Percentiles rank a stretch among this genome's conserved stretches.
Evolutionary conservation across 805 yeast genomes (phyloP).

Genomic region (Yarrowia sp.): DNA sequence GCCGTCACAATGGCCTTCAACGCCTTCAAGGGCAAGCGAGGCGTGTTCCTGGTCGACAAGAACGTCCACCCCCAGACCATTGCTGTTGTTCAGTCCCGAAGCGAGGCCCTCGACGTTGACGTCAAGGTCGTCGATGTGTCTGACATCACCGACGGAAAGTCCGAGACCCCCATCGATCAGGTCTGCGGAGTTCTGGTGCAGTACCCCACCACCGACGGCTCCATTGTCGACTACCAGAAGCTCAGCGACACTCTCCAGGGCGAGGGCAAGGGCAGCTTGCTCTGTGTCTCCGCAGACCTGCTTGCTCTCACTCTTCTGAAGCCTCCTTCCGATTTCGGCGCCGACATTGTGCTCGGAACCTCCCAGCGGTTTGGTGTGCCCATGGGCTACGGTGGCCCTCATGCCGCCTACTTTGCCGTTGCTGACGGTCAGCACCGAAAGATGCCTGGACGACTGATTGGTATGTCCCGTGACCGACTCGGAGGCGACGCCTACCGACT

Average conservation of each 20-base stretch:
- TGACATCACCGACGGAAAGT: constrained; percentile 53
- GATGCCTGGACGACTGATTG: constrained; percentile 96
- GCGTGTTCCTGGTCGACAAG: constrained; percentile 72
- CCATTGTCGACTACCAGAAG: constrained; percentile 59
- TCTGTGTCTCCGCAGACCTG: constrained; percentile 89
- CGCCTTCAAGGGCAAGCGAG: constrained; percentile 68
- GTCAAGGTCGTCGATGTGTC: constrained; percentile 64
- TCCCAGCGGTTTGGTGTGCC: constrained; percentile 98
- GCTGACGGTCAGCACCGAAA: constrained; percentile 81
- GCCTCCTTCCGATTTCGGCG: constrained; percentile 85
- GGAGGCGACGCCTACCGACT: constrained; percentile 89
- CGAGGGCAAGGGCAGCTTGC: constrained; percentile 64
- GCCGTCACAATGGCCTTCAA: constrained; percentile 88
- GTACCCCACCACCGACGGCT: constrained; percentile 89
- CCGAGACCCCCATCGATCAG: constrained; percentile 50
- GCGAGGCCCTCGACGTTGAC: constrained; percentile 73
- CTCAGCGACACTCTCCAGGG: constrained; percentile 72
- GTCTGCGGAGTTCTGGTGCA: constrained; percentile 87
- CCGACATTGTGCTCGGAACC: constrained; percentile 91
- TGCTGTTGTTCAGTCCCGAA: constrained; percentile 79
- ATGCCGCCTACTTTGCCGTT: constrained; percentile 96
- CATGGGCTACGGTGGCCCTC: constrained; percentile 98
- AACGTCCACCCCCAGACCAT: constrained; percentile 86
- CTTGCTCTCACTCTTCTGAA: constrained; percentile 84
- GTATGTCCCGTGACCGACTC: constrained; percentile 87